phyloP scores from a whole-genome alignment of 176 grass and related monocot species.

The Themeda triandra region DNA sequence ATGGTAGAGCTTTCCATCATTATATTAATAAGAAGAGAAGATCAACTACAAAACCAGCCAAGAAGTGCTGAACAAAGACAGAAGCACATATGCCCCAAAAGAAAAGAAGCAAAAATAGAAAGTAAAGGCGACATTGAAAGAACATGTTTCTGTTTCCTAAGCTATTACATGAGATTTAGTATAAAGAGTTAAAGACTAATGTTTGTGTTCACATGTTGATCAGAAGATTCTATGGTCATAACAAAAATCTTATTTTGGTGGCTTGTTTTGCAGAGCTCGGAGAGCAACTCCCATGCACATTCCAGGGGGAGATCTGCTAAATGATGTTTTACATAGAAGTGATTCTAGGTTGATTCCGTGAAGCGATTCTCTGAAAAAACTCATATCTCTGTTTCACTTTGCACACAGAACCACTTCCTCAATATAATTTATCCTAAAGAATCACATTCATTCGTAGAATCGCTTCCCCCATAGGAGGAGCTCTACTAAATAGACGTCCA shows the following conservation, averaged over 20 bases:
- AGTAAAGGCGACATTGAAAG: background rate
- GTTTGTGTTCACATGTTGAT: background rate
- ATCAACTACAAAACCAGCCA: background rate
- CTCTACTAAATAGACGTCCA: background rate
- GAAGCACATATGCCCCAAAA: background rate
- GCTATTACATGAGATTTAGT: conserved; percentile 19
- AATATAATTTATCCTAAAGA: background rate
- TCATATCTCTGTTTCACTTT: background rate
- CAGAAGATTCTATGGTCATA: background rate
- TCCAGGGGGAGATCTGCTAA: background rate
- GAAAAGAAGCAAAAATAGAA: background rate
- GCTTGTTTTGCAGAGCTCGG: background rate
- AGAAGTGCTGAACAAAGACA: background rate
- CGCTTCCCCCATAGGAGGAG: background rate
- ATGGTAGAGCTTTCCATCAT: background rate
- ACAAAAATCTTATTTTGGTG: background rate
- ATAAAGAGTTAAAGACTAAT: background rate
- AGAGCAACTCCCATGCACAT: background rate
- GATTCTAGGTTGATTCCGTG: background rate
- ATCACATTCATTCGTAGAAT: background rate
- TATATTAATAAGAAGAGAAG: background rate
- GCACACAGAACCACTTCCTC: background rate
- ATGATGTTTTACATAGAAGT: background rate
- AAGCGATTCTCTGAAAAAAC: background rate
- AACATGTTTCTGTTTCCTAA: background rate